Base-by-base conservation (phyloP, 805 yeast species). In the Priceomyces castillae region DNA sequence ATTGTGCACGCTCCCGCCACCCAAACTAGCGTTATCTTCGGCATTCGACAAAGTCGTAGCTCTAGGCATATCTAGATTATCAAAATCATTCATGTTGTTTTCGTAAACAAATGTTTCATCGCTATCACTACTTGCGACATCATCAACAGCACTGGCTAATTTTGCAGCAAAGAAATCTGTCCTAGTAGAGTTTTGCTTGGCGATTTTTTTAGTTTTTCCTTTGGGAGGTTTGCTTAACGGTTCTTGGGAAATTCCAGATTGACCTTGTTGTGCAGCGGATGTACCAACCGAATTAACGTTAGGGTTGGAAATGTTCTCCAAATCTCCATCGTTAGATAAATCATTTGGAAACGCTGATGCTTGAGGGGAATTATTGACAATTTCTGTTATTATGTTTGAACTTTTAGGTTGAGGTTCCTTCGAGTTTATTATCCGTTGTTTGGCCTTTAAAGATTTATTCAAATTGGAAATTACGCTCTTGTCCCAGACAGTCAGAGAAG, bases 71-170 rank as follows among this genome's bases (percentile, higher is more conserved):
- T 39, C 39, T 12, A 22, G 28, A 15, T 46, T 43, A 18, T 59
- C 65, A 28, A 44, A 55, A 35, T 60, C 65, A 46, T 59, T 61
- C 38, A 52, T 52, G 38, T 58, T 65, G 38, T 71, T 79, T 56
- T 90, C 97, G 61, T 92, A 92, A n/a, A 92, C 97, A 73, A 94
- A 92, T 1, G 96, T 89, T 61, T 94, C 99, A 53, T 90, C 96
- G 19, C 90, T 81, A 60, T 90, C 97, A 26, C 90, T 83, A 33
- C 86, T 81, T 47, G 86, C 88, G 35, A 81, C 90, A 53, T 89
- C 96, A 49, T 86, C 95, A 3, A 92, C 95, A 1, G 98, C 98
- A 43, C 89, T 84, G 7, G 97, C 98, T 47, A 94, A 73, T 53
- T 85, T 86, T 0, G 98, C 97, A 7, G 97, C 98, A 63, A 94